phyloP scores from a whole-genome alignment of 768 basidiomycete species.

The Sutorius australiensis region DNA sequence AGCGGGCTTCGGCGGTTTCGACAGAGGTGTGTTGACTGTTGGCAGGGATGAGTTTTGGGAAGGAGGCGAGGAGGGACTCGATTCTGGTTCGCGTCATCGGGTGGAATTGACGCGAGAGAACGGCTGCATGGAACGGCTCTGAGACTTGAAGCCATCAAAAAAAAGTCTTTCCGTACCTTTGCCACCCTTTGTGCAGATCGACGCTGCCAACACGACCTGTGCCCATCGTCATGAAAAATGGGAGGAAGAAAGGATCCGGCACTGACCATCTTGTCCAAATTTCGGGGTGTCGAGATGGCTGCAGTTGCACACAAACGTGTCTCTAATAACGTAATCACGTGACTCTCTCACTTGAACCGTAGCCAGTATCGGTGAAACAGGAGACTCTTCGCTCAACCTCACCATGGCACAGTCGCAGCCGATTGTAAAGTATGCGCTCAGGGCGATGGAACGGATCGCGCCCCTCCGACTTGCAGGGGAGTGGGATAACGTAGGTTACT shows the following conservation, averaged over 20 bases:
- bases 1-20: constrained; percentile 91
- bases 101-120: constrained; percentile 94
- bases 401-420: constrained; percentile 14
- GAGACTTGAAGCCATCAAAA: background rate
- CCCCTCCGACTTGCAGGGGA: constrained; percentile 81
- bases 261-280: constrained; percentile 23
- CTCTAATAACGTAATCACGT: constrained; percentile 11
- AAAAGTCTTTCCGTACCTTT: constrained; percentile 58
- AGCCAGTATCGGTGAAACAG: no score
- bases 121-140: constrained; percentile 47
- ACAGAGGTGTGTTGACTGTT: constrained; percentile 96
- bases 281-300: background rate
- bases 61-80: constrained; percentile 93
- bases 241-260: background rate
- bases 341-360: background rate
- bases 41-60: constrained; percentile 94
- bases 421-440: constrained; percentile 46
- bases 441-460: constrained; percentile 79
- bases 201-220: constrained; percentile 90
- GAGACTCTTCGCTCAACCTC: no score
- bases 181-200: constrained; percentile 92
- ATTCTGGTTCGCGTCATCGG: constrained; percentile 90
- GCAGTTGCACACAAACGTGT: constrained; percentile 11
- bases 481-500: constrained; percentile 86
- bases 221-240: constrained; percentile 1